Percentiles rank a stretch among this genome's conserved stretches.
These are phyloP conservation scores for Urtica urens DNA, from an alignment of 306 rosid genomes.

Conservation along the genomic window DNA sequence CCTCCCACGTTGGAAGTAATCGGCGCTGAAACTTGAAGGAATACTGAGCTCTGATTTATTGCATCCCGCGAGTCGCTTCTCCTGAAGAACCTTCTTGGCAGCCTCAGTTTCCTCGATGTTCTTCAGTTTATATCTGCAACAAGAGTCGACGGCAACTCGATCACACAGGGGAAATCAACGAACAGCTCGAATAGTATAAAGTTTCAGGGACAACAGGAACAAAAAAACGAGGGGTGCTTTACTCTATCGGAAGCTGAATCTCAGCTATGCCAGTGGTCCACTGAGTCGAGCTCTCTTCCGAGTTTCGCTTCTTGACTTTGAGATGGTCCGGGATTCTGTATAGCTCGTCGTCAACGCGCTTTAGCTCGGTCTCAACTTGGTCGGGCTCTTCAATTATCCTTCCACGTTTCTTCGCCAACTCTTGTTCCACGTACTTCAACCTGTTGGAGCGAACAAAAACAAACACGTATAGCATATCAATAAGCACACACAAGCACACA, in stretches of 20 bases:
- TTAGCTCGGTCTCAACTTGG: constrained; percentile 69
- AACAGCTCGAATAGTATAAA: too few species aligned
- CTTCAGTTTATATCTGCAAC: constrained; percentile 67
- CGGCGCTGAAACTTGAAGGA: constrained; percentile 92
- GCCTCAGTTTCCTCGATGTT: constrained; percentile 98
- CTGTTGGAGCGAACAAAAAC: constrained; percentile 16
- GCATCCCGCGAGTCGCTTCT: constrained; percentile 77
- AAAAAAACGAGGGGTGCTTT: constrained; percentile 20
- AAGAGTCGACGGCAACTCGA: background rate
- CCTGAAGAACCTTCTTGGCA: constrained; percentile 87
- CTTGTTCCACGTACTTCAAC: constrained; percentile 63
- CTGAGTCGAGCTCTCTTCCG: constrained; percentile 96
- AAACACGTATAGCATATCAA: background rate
- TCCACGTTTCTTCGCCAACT: constrained; percentile 93
- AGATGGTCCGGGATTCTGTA: constrained; percentile 97
- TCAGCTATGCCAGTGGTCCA: constrained; percentile 99
- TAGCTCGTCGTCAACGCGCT: constrained; percentile 85
- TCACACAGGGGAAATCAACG: too few species aligned
- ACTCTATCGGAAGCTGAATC: constrained; percentile 98
- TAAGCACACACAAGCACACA: too few species aligned
- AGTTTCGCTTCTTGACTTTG: constrained; percentile 81
- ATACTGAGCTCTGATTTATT: constrained; percentile 74
- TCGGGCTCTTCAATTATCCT: constrained; percentile 40
- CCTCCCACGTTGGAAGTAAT: constrained; percentile 96
- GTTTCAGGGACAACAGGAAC: background rate